Evolutionary conservation across 306 rosid genomes (phyloP), one percentile per base, ranked within the genome.

Genomic region (Cyclanthera cordifolia): DNA sequence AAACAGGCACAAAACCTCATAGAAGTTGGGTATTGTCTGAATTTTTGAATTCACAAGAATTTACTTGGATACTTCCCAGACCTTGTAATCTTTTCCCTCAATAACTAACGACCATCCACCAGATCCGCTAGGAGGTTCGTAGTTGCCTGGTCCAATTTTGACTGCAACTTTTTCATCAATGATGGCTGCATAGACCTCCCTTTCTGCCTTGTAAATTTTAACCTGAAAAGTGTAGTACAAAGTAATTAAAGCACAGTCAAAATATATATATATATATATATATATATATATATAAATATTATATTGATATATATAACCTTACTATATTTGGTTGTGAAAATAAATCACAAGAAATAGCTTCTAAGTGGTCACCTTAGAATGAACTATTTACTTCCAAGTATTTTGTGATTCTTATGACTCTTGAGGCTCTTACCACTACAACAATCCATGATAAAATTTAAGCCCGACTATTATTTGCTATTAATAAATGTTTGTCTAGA

Each of bases 101-200:
- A 50, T 6, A 21, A 73, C 80, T 64, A 68, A 12, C 66, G 87
- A 72, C 97, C 99, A 94, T 51, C 24, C 81, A 64, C 77, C 77
- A 50, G 83, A 70, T 46, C 79, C 87, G 60, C 51, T 86, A 58
- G 86, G 83, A 25, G 97, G 97, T 53, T 94, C 95, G 73, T 78
- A 94, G 70, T 86, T 78, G 66, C 99, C 99, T 3, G 96, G 99
- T 66, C 97, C 99, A 23, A 94, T 90, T 83, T 94, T 90, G 85
- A 94, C 73, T 4, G 95, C 92, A 39, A 94, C 76, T 65, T 81
- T 88, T 39, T 76, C 79, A 21, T 88, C 95, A 15, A 90, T 48
- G 73, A 81, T 79, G 67, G 99, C 97, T 0, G 90, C 99, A 74
- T 94, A 94, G 67, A 90, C 96, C 75, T 90, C 97, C 83, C 96